phyloP scores from a whole-genome alignment of 2,329 filamentous ascomycete genomes.

The Stagonosporopsis chrysanthemi region DNA sequence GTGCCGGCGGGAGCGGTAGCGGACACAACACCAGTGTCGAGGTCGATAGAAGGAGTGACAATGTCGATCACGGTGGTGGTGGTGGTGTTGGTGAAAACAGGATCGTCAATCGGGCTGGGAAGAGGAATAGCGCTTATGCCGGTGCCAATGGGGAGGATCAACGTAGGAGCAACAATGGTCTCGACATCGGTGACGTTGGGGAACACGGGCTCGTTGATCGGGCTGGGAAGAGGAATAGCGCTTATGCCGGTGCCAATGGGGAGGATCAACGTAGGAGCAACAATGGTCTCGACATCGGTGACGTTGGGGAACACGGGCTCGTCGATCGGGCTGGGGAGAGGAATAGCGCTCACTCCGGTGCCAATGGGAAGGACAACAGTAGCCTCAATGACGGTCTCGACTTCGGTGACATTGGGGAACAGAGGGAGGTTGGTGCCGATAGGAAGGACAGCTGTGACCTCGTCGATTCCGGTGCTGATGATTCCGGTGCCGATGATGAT shows the following conservation, averaged over 20 bases:
- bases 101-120: not conserved
- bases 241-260: constrained; percentile 7
- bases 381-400: constrained; percentile 7
- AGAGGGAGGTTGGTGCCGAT: constrained; percentile 7
- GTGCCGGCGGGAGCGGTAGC: constrained; percentile 6
- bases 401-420: constrained; percentile 20
- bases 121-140: constrained; percentile 11
- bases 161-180: constrained; percentile 9
- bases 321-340: not conserved
- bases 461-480: constrained; percentile 4
- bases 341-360: constrained; percentile 12
- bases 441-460: constrained; percentile 1
- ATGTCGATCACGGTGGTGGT: constrained; percentile 9
- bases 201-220: not conserved
- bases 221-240: constrained; percentile 2
- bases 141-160: constrained; percentile 1
- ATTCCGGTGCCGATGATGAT: constrained; percentile 7
- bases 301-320: constrained; percentile 13
- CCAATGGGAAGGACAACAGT: constrained; percentile 4
- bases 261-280: constrained; percentile 7
- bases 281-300: constrained; percentile 9
- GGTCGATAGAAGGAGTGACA: constrained; percentile 1
- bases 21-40: constrained; percentile 5
- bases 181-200: constrained; percentile 19
- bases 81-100: constrained; percentile 10